Percentiles rank a stretch among this genome's conserved stretches.
Conservation (phyloP, 495 filamentous ascomycete genomes). For the Sabuloglossum arenarium region DNA sequence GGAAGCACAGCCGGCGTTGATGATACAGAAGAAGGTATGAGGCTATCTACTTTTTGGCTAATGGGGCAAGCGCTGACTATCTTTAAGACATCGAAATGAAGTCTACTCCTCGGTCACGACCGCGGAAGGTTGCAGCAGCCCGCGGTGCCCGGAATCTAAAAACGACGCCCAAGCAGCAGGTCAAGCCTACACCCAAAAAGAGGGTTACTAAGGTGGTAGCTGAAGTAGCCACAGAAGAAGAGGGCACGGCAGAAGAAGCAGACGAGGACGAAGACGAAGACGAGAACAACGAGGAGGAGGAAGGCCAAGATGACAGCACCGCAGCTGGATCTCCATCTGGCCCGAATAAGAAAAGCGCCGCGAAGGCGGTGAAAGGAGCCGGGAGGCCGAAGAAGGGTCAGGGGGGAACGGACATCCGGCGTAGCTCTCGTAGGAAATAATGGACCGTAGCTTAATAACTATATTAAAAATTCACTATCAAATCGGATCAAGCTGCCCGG, state of each 20-base stretch:
- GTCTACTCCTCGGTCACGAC: not conserved
- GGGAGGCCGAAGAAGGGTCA: not conserved
- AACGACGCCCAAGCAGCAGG: not conserved
- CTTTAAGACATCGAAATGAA: not conserved
- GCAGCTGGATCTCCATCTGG: constrained; percentile 2
- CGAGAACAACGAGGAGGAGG: constrained; percentile 13
- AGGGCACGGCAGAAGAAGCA: constrained; percentile 12
- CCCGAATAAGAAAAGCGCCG: not conserved
- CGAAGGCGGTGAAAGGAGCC: not conserved
- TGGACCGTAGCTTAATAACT: too few species aligned
- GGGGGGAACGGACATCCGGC: constrained; percentile 3
- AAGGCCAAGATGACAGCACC: constrained; percentile 12
- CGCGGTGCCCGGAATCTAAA: not conserved
- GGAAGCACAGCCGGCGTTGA: constrained; percentile 27
- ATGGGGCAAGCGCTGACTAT: not conserved
- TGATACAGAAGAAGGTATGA: constrained; percentile 25
- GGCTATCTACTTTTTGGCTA: not conserved
- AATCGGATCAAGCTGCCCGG: not conserved
- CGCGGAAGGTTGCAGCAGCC: not conserved
- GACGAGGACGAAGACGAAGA: constrained; percentile 13
- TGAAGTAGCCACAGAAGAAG: constrained; percentile 10
- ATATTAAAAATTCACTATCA: too few species aligned
- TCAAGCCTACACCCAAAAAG: constrained; percentile 7
- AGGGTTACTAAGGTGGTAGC: constrained; percentile 22
- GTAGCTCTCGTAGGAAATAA: constrained; percentile 4